Evolutionary conservation across 106 monocot species (phyloP), one percentile per base, ranked within the genome.

Genomic region (Agapanthus africanus): DNA sequence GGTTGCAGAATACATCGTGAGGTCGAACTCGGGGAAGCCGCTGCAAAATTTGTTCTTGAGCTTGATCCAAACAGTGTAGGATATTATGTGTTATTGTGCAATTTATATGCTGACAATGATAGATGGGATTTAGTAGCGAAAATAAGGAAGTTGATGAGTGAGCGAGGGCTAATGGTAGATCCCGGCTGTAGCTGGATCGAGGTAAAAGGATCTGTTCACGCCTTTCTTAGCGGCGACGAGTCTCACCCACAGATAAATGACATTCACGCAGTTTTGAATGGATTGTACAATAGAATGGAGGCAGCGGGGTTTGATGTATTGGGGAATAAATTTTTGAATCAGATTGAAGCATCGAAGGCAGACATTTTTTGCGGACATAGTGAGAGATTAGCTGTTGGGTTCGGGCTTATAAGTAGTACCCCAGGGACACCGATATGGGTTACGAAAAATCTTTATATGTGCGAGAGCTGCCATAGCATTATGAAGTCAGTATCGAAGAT

Each of bases 301-400:
- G 65, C 38, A 18, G 47, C 67, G 70, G 80, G 80, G 6, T 65
- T 78, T 59, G 44, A 63, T 60, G n/a, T n/a, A n/a, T n/a, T n/a
- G n/a, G n/a, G n/a, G n/a, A n/a, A n/a, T n/a, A n/a, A n/a, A n/a
- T 39, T 74, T 25, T 76, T 74, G 39, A 77, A 85, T 1, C 60
- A 77, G 9, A 54, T 64, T 62, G 88, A 88, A 64, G 83, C 72
- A 46, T 83, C 80, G n/a, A 88, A 91, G 69, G 86, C 80, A 16
- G 91, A 91, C 54, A 80, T 91, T 0, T 85, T 97, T 40, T 97
- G 97, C 66, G 97, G 97, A 6, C 97, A 97, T 47, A 97, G 97
- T 71, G 97, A 97, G 71, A 91, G 89, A 70, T 34, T 77, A 19
- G 97, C 89, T 19, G 62, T 97, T 72, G 86, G 84, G 27, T 97